Evolutionary conservation across 495 filamentous ascomycete species (phyloP), one percentile per base, ranked within the genome.

Genomic region (Clohesyomyces aquaticus): DNA sequence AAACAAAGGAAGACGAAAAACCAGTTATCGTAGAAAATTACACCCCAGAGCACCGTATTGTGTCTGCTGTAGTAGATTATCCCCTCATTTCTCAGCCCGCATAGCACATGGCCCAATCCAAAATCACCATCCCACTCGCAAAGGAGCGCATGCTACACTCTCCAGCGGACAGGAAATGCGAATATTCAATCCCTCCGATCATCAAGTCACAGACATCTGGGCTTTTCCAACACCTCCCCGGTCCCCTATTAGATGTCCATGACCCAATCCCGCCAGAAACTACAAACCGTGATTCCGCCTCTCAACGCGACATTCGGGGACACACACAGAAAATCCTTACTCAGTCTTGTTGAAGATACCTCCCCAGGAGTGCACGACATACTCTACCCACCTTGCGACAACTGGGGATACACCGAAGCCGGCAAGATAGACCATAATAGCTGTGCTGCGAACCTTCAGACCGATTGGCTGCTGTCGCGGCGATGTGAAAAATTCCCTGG

Each of bases 341-440:
- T 61, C 3, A 61, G 28, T 2, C 18, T 61, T n/a, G 26, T 61
- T 4, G 48, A 61, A 26, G 50, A 61, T 22, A 53, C 59, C 11
- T 41, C 25, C 2, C 3, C 12, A 1, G 48, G 59, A 4, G 48
- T 55, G 16, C 59, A 61, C 35, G 59, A 61, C 41, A 61, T 61
- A 49, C 27, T 61, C 3, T 55, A 25, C 49, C 59, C 59, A 18
- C 14, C 48, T 19, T 61, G 59, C 50, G 59, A 61, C 43, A 25
- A 38, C 6, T 47, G 49, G 47, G 3, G 59, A 26, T 61, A 61
- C 22, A 27, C 26, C 1, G 59, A 61, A 23, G 26, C 8, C 1
- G 59, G 48, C 3, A 18, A 14, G 19, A 19, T 41, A 21, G 50
- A 38, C 4, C 59, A 61, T 45, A 49, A 26, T 22, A 61, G 59